Base-by-base conservation (phyloP, 2,329 filamentous ascomycete species). In the Colletotrichum eremochloae region DNA sequence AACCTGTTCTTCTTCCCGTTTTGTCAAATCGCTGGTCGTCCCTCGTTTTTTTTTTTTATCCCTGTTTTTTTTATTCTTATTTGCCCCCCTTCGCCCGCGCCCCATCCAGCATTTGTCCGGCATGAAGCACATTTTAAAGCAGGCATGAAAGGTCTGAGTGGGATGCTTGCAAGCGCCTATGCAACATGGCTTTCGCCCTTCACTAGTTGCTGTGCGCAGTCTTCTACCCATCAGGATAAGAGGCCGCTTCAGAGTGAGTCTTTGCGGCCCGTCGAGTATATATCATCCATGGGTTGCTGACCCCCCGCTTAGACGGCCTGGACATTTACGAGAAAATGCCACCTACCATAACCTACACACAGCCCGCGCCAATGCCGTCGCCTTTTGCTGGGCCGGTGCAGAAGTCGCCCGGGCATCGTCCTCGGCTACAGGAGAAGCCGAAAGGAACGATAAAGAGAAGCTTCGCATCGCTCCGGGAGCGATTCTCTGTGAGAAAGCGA, bases 131-230 rank as follows among this genome's bases (percentile, higher is more conserved):
- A 18, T 60, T 60, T 31, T 36, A 36, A 53, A 68, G 61, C 71
- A 75, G 73, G 72, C 55, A 86, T 86, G 83, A 84, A 81, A 78
- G 75, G 77, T 75, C 78, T 83, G 78, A 81, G 80, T 79, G 81
- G 80, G 77, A 82, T 84, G 77, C 78, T 85, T 74, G 77, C 79
- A 78, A 82, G 82, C 77, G 79, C 81, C 57, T 83, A 82, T 77
- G 76, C 81, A 72, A 85, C 85, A 73, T 88, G 86, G 84, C 81
- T 88, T 72, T 81, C 82, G 74, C 83, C 82, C 70, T 74, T 87
- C 74, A 80, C 81, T 69, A 80, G 81, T 68, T 88, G 86, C 77
- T 88, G 86, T 77, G 77, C 78, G 74, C 81, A 83, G 74, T 76
- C 82, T 73, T 76, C 79, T 68, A 81, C 81, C 76, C 80, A 80